A percentile compares a stretch with the other conserved stretches of the same genome.
Conservation (phyloP, 2,329 filamentous ascomycete species). For the Aspergillus pseudoviridinutans region DNA sequence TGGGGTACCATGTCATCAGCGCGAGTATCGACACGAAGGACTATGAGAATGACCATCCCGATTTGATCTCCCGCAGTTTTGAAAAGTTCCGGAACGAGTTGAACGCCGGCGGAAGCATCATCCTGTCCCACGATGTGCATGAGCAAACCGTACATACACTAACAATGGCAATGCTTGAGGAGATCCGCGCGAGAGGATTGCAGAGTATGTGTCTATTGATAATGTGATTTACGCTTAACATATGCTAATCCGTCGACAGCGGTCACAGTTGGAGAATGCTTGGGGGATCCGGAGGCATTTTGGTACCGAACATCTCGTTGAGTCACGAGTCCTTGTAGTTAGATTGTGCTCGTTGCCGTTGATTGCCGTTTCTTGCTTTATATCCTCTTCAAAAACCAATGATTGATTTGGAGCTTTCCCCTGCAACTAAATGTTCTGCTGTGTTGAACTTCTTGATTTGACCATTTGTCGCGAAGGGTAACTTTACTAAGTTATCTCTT, state of each 20-base stretch:
- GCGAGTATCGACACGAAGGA: conserved; percentile 44
- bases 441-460: neutral
- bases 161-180: conserved; percentile 30
- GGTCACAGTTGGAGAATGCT: conserved; percentile 56
- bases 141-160: conserved; percentile 32
- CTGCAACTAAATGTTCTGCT: neutral
- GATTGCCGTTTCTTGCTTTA: neutral
- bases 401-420: neutral
- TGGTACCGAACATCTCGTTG: conserved; percentile 45
- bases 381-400: neutral
- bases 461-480: neutral
- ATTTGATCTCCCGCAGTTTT: conserved; percentile 26
- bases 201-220: conserved; percentile 18
- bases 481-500: neutral
- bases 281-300: conserved; percentile 48
- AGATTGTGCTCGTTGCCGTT: neutral
- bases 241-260: conserved; percentile 24
- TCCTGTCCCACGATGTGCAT: conserved; percentile 38
- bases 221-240: neutral
- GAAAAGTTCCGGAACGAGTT: conserved; percentile 30
- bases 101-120: conserved; percentile 29
- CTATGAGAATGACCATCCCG: conserved; percentile 33
- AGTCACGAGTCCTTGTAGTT: neutral
- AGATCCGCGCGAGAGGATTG: conserved; percentile 41
- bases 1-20: conserved; percentile 46